phyloP scores from a whole-genome alignment of 495 filamentous ascomycete genomes.

The Jackrogersella minutella region DNA sequence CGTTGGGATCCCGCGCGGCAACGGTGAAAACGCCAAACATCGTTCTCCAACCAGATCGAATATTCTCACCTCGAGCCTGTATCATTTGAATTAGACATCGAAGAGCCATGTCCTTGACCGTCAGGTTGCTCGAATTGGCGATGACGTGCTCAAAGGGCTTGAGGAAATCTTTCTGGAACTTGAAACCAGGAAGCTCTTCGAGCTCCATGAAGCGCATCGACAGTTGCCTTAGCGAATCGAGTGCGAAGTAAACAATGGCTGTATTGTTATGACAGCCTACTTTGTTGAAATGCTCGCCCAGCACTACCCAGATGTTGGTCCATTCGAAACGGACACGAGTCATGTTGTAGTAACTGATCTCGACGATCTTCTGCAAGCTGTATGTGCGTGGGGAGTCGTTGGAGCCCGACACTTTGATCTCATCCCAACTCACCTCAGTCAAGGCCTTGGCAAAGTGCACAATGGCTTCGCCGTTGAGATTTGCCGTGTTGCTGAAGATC shows the following conservation, averaged over 20 bases:
- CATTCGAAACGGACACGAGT: constrained; percentile 96
- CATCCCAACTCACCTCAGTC: constrained; percentile 97
- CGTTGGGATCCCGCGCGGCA: constrained; percentile 90
- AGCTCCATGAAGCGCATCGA: constrained; percentile 99
- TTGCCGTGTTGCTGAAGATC: constrained; percentile 95
- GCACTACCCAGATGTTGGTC: constrained; percentile 94
- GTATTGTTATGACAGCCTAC: constrained; percentile 97
- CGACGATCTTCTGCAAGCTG: constrained; percentile 96
- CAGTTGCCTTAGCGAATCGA: constrained; percentile 92
- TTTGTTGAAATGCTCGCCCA: constrained; percentile 97
- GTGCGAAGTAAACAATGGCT: constrained; percentile 92
- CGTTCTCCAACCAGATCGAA: constrained; percentile 96
- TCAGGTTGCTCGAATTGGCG: constrained; percentile 84
- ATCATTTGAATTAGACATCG: constrained; percentile 99
- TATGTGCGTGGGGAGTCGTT: constrained; percentile 95
- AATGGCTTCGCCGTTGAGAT: constrained; percentile 92
- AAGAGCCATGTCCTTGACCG: constrained; percentile 97
- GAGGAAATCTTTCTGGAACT: constrained; percentile 99
- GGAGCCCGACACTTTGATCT: constrained; percentile 95
- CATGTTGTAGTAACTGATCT: constrained; percentile 99
- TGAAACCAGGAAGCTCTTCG: constrained; percentile 96
- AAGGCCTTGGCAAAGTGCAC: constrained; percentile 95
- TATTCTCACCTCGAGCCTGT: constrained; percentile 93
- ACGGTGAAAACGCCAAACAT: constrained; percentile 99
- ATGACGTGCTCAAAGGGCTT: constrained; percentile 99